Conservation (phyloP, 2,329 filamentous ascomycete genomes). For the Diaporthe nobilis region DNA sequence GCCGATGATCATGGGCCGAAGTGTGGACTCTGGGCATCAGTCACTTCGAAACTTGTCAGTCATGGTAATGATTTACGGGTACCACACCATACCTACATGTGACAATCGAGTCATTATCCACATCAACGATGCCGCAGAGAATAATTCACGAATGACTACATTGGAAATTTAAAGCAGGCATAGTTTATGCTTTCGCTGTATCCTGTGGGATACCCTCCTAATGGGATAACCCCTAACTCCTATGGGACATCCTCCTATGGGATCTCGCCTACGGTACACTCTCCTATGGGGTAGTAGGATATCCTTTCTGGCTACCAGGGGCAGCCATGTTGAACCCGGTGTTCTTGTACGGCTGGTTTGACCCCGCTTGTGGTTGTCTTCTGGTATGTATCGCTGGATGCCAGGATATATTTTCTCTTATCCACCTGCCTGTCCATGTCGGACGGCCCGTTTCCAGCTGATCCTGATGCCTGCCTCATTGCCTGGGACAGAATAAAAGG, state of each 20-base stretch:
- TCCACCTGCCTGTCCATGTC: neutral
- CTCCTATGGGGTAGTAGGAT: too few species aligned
- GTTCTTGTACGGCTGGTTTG: neutral
- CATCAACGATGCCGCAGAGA: neutral
- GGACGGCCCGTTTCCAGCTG: neutral
- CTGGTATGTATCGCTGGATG: neutral
- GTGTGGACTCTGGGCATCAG: neutral
- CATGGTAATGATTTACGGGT: neutral
- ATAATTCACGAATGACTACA: neutral
- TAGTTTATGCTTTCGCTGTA: neutral
- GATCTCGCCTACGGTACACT: too few species aligned
- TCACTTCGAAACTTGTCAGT: too few species aligned
- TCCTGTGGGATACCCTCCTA: too few species aligned
- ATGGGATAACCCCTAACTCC: too few species aligned
- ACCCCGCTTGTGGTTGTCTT: too few species aligned
- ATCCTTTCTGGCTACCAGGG: too few species aligned
- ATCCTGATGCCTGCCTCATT: neutral
- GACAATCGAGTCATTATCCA: neutral
- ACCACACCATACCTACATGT: neutral
- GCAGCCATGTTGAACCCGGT: neutral
- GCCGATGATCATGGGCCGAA: neutral
- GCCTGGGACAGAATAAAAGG: neutral
- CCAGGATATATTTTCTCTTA: neutral
- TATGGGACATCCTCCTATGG: too few species aligned
- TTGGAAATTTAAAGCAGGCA: neutral